These are phyloP conservation scores for Mycena filopes DNA, from an alignment of 768 basidiomycete genomes.

Conservation along the genomic window DNA sequence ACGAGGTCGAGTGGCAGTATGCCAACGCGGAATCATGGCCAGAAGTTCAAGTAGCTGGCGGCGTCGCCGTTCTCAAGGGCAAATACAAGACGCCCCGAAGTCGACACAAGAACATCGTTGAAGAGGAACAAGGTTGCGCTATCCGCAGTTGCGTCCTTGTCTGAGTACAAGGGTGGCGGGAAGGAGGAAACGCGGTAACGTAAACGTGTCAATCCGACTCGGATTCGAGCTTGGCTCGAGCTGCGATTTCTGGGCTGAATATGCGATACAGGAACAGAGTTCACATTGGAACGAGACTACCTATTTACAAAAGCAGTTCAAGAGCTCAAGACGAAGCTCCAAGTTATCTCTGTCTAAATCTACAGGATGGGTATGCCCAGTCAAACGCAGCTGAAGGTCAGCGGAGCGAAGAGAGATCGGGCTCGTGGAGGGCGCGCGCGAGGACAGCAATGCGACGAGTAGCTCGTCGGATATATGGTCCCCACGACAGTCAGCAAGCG, in stretches of 20 bases:
- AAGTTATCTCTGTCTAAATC: neutral
- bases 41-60: neutral
- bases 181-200: conserved; percentile 13
- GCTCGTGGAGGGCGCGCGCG: neutral
- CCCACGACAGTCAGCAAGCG: conserved; percentile 19
- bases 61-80: neutral
- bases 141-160: neutral
- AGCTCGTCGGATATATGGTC: conserved; percentile 22
- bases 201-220: no score
- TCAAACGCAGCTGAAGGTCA: conserved; percentile 19
- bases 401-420: neutral
- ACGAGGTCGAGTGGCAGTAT: no score
- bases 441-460: conserved; percentile 11
- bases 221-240: no score
- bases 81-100: conserved; percentile 8
- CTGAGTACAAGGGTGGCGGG: conserved; percentile 17
- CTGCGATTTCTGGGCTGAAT: no score
- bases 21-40: no score
- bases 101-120: conserved; percentile 1
- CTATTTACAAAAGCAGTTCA: conserved; percentile 22
- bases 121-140: conserved; percentile 13
- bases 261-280: no score
- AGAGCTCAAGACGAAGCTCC: conserved; percentile 16
- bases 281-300: neutral
- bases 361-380: conserved; percentile 1